Conservation (phyloP, 805 yeast species). For the Ogataea glucozyma region DNA sequence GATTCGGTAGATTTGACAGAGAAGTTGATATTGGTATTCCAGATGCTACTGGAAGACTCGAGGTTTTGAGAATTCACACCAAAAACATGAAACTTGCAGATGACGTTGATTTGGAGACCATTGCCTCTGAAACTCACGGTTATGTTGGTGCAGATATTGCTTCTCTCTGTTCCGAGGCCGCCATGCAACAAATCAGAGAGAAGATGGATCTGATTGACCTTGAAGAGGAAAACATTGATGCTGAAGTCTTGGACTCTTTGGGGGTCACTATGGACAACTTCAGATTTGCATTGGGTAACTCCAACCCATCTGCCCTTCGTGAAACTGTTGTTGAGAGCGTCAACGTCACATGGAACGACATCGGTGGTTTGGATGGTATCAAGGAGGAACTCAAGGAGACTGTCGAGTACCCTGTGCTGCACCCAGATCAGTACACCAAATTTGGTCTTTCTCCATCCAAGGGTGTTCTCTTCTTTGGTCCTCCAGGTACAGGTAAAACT, state of each 20-base stretch:
- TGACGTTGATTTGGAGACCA: constrained; percentile 92
- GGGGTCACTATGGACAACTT: constrained; percentile 99
- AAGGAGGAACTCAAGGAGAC: constrained; percentile 98
- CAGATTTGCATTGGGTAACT: constrained; percentile 94
- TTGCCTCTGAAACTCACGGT: constrained; percentile 98
- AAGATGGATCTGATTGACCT: constrained; percentile 97
- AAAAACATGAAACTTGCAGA: constrained; percentile 96
- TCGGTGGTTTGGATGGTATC: constrained; percentile 96
- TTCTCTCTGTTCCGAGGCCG: constrained; percentile 99
- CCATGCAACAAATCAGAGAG: constrained; percentile 99
- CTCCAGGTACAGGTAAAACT: constrained; percentile 99
- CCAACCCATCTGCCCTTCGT: constrained; percentile 98
- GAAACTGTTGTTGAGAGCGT: constrained; percentile 99
- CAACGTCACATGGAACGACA: constrained; percentile 98
- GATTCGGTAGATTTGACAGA: constrained; percentile 84
- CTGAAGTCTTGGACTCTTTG: constrained; percentile 91
- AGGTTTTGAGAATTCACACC: constrained; percentile 94
- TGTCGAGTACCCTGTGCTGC: constrained; percentile 97
- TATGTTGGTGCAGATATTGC: constrained; percentile 99
- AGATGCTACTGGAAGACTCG: constrained; percentile 97
- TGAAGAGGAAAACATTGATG: constrained; percentile 95
- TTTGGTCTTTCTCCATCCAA: constrained; percentile 97
- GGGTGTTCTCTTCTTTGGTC: constrained; percentile 98
- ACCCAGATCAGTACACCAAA: constrained; percentile 98
- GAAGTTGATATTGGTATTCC: constrained; percentile 92